Evolutionary conservation across 2,329 filamentous ascomycete species (phyloP), one percentile per base, ranked within the genome.

Genomic region (Beauveria australis): DNA sequence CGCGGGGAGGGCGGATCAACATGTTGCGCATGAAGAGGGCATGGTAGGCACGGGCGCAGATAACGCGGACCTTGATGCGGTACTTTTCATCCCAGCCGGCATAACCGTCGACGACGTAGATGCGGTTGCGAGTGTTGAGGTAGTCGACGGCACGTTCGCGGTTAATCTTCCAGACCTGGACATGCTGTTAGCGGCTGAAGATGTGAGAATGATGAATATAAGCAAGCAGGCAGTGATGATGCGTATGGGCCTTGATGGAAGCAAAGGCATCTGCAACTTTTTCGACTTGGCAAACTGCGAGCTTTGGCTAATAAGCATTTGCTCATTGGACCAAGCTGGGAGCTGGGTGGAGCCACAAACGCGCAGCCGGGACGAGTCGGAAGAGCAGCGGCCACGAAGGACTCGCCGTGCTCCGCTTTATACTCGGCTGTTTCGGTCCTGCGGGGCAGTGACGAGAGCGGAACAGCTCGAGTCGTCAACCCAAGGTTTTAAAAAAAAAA

Each of bases 21-120:
- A 99, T 99, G 84, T 99, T 99, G 74, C 92, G 91, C 94, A 99
- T 99, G 87, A 99, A 99, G 66, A 99, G 86, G 64, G 94, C 94
- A 84, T 99, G 94, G 84, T 99, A 99, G 77, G 94, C 94, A 74
- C 94, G 92, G 67, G 94, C 94, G 80, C 94, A 99, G 73, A 99
- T 92, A 66, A 99, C 93, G 72, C 94, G 92, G 70, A 99, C 94
- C 71, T 88, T 90, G 80, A 99, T 97, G 68, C 92, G 86, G 83
- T 99, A 99, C 76, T 94, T 92, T 81, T 95, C 89, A 71, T 99
- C 94, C 94, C 94, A 99, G 75, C 94, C 94, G 67, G 94, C 94
- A 74, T 88, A 99, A 66, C 94, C 94, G 75, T 99, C 94, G 67
- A 99, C 84, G 67, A 99, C 94, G 77, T 99, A 99, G 81, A 99